A percentile compares a stretch with the other conserved stretches of the same genome.
These are phyloP conservation scores for Trypanosoma rangeli DNA, from an alignment of 208 protist genomes.

Conservation along the genomic window DNA sequence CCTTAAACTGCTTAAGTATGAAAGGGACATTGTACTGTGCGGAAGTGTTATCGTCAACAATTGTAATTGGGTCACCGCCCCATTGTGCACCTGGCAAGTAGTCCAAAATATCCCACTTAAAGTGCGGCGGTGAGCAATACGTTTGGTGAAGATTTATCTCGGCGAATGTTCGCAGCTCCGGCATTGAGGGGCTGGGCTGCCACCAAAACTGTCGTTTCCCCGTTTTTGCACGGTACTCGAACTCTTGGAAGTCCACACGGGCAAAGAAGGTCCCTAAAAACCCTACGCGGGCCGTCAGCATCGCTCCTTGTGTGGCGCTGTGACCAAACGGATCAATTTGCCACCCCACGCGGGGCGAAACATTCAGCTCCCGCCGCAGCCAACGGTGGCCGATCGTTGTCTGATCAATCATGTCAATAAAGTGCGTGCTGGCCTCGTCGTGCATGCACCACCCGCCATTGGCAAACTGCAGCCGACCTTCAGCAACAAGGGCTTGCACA, in stretches of 20 bases:
- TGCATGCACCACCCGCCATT: conserved; percentile 56
- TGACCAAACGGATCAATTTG: conserved; percentile 70
- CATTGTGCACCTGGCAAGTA: neutral
- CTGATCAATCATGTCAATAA: conserved; percentile 38
- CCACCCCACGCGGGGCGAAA: conserved; percentile 33
- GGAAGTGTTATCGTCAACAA: conserved; percentile 14
- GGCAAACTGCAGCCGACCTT: conserved; percentile 39
- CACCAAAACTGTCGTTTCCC: conserved; percentile 29
- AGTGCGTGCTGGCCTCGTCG: conserved; percentile 50
- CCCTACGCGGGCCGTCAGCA: conserved; percentile 36
- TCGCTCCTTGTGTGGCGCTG: conserved; percentile 23
- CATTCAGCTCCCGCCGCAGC: conserved; percentile 36
- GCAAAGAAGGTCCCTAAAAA: conserved; percentile 42
- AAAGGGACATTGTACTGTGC: conserved; percentile 17
- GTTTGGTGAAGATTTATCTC: conserved; percentile 27
- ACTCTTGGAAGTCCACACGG: conserved; percentile 47
- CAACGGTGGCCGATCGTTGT: conserved; percentile 55
- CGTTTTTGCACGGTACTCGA: conserved; percentile 14
- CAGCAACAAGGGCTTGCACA: conserved; percentile 24
- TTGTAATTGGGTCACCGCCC: neutral
- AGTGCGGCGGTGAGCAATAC: conserved; percentile 34
- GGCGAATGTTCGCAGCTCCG: conserved; percentile 29
- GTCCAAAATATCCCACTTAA: conserved; percentile 17
- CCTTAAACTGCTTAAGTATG: conserved; percentile 20
- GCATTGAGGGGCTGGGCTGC: conserved; percentile 26